Percentiles rank a stretch among this genome's conserved stretches.
Conservation (phyloP, 345 rosid genomes). For the Syzygium oleosum region DNA sequence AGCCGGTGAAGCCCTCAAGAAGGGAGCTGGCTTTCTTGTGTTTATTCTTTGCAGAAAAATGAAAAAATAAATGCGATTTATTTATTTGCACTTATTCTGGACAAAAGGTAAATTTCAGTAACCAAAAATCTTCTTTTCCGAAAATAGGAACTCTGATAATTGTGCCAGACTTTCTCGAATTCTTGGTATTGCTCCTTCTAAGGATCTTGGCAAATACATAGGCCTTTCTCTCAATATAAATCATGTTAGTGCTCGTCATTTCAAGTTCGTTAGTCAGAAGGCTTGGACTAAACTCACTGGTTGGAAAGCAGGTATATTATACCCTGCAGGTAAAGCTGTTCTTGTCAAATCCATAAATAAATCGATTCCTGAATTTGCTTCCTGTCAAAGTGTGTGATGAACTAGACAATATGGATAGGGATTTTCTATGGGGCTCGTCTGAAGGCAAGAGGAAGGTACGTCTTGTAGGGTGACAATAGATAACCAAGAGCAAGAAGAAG, state of each 20-base stretch:
- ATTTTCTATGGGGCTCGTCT: neutral
- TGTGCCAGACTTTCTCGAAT: neutral
- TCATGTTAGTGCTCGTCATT: neutral
- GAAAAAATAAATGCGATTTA: too few species aligned
- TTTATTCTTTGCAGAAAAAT: neutral
- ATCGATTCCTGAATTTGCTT: too few species aligned
- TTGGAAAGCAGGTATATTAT: neutral
- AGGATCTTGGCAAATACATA: neutral
- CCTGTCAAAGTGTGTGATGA: too few species aligned
- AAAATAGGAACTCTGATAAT: neutral
- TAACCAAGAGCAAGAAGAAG: neutral
- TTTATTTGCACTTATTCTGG: neutral
- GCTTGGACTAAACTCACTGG: neutral
- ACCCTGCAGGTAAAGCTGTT: too few species aligned
- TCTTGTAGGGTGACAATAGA: neutral
- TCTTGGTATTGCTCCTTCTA: neutral
- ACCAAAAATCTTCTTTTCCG: neutral
- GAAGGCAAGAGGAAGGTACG: neutral
- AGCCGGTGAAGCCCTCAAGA: neutral
- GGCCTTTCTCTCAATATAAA: neutral
- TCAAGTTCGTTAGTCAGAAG: neutral
- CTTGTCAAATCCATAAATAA: too few species aligned
- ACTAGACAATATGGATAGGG: too few species aligned
- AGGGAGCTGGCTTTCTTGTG: neutral
- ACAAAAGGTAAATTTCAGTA: neutral